A percentile compares a stretch with the other conserved stretches of the same genome.
Evolutionary conservation across 345 rosid genomes (phyloP).

Genomic region (Ailanthus altissimus): DNA sequence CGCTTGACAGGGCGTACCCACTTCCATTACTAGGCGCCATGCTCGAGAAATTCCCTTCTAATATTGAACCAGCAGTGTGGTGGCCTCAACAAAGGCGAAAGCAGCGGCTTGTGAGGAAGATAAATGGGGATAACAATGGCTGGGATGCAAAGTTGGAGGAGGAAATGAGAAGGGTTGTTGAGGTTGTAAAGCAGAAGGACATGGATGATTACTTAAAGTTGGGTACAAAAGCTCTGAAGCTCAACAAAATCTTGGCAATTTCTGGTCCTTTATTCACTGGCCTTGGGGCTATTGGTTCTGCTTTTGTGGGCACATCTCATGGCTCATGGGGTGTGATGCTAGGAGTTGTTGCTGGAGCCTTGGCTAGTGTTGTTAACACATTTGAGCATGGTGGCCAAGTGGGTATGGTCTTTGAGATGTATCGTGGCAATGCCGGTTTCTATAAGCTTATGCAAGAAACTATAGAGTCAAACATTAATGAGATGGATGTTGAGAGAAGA

Average conservation of each 20-base stretch:
- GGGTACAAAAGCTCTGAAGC: constrained; percentile 34
- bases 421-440: constrained; percentile 50
- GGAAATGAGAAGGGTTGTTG: constrained; percentile 39
- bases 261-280: constrained; percentile 51
- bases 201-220: constrained; percentile 44
- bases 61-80: constrained; percentile 52
- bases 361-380: constrained; percentile 42
- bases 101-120: neutral
- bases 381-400: constrained; percentile 51
- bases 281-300: constrained; percentile 45
- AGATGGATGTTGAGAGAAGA: constrained; percentile 35
- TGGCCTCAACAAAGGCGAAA: constrained; percentile 35
- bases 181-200: constrained; percentile 45
- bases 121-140: constrained; percentile 32
- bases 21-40: constrained; percentile 53
- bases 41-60: constrained; percentile 53
- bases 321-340: constrained; percentile 29
- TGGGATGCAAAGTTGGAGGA: constrained; percentile 44
- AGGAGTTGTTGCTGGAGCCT: constrained; percentile 42
- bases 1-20: constrained; percentile 56
- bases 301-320: constrained; percentile 27
- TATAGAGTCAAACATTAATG: constrained; percentile 39
- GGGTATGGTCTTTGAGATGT: constrained; percentile 66
- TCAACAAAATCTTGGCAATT: constrained; percentile 44
- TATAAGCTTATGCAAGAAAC: constrained; percentile 45